Evolutionary conservation across 2,329 filamentous ascomycete species (phyloP), one percentile per base, ranked within the genome.

Genomic region (Colletotrichum agaves): DNA sequence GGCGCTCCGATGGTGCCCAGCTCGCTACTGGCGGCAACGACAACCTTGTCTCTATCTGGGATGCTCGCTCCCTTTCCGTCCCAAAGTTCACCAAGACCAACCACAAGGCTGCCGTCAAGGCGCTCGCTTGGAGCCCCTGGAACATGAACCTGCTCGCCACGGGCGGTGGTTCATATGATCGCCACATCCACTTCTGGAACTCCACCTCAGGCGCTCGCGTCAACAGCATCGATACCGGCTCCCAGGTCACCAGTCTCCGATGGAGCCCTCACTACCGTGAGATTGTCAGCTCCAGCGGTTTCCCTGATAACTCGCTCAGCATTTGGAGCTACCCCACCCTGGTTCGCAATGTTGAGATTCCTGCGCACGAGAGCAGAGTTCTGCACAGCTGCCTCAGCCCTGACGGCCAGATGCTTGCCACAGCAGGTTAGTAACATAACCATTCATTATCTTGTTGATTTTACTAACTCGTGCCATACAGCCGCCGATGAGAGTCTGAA

Each of bases 101-200:
- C 87, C 96, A 99, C 87, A 96, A 96, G 82, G 96, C 96, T 63
- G 96, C 96, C 49, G 94, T 99, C 83, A 99, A 99, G 88, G 96
- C 96, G 67, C 89, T 99, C 50, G 92, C 94, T 71, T 99, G 96
- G 96, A 99, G 96, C 86, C 96, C 96, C 47, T 99, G 96, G 96
- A 96, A 97, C 84, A 90, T 93, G 81, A 98, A 98, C 86, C 90
- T 98, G 56, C 91, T 99, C 53, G 96, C 96, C 65, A 98, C 96
- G 47, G 96, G 96, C 64, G 96, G 96, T 76, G 96, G 96, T 73
- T 97, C 93, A 47, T 97, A 98, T 80, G 96, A 99, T 79, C 92
- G 94, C 74, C 93, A 98, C 82, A 99, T 99, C 80, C 96, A 99
- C 85, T 99, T 99, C 88, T 99, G 96, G 96, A 99, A 99, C 87